A percentile compares a stretch with the other conserved stretches of the same genome.
Evolutionary conservation across 148 eudicot species (phyloP).

Genomic region (Rhododendron ferrugineum): DNA sequence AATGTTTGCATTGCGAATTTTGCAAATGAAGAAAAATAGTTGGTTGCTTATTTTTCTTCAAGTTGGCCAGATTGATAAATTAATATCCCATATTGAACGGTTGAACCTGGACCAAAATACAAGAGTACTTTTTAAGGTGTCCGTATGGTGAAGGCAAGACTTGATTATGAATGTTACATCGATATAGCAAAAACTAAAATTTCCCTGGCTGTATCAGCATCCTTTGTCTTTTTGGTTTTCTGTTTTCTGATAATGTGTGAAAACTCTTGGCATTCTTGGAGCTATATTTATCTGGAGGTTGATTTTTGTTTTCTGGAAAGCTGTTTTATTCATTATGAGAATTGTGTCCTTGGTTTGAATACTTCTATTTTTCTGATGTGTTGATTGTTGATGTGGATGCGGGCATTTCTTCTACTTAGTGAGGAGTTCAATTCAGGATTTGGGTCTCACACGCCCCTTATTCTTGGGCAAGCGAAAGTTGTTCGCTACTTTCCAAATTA

Average conservation of each 20-base stretch:
- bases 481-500: slow-evolving; percentile 78
- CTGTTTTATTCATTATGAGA: not conserved
- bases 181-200: not conserved
- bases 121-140: not conserved
- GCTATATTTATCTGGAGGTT: not conserved
- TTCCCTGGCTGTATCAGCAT: not conserved
- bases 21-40: not conserved
- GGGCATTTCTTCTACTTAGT: slow-evolving; percentile 37
- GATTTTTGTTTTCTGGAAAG: not conserved
- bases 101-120: not conserved
- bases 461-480: slow-evolving; percentile 85
- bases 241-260: not conserved
- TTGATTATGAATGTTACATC: not conserved
- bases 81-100: too few relatives aligned
- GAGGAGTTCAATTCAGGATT: slow-evolving; percentile 97
- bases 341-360: not conserved
- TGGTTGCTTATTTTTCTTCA: not conserved
- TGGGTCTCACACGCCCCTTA: slow-evolving; percentile 93
- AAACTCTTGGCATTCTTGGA: not conserved
- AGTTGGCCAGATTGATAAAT: not conserved
- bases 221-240: not conserved
- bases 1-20: not conserved
- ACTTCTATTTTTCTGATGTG: not conserved
- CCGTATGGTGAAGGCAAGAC: not conserved
- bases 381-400: slow-evolving; percentile 10